Evolutionary conservation across 2,329 filamentous ascomycete species (phyloP), one percentile per base, ranked within the genome.

Genomic region (Mollisia scopiformis): DNA sequence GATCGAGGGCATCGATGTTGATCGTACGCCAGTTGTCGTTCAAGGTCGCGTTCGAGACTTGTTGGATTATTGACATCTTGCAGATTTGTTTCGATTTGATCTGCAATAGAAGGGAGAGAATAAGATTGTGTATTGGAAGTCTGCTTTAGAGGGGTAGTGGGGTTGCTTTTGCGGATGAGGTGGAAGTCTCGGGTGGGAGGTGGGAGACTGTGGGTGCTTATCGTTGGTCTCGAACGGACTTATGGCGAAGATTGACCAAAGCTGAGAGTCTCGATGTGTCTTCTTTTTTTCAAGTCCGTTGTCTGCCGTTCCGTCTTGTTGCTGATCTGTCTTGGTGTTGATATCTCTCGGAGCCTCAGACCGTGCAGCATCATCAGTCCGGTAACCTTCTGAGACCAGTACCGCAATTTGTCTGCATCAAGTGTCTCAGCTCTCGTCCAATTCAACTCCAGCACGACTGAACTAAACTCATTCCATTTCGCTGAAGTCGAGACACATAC

Each of bases 1-100:
- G 92, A 76, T 95, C 91, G 71, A 96, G 85, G 69, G 89, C 88
- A 76, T 97, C 93, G 76, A 97, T 90, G 84, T 97, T 92, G 83
- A 97, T 95, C 68, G 92, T 97, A 77, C 93, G 91, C 86, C 86
- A 89, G 73, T 84, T 83, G 69, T 89, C 86, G 76, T 79, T 79
- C 58, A 89, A 81, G 68, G 85, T 81, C 58, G 84, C 82, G 61
- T 79, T 77, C 54, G 82, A 85, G 77, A 87, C 83, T 74, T 88
- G 84, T 74, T 88, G 86, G 69, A 88, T 88, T 72, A 89, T 87
- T 56, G 86, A 89, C 86, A 89, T 88, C 52, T 57, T 67, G 61
- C 31, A 35, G 47, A 46, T 5, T 51, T 1, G 4, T 27, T 25
- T 25, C 6, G 49, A 51, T n/a, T 19, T 21, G 50, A 33, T 19